These are phyloP conservation scores for Populus euphratica DNA, from an alignment of 345 rosid genomes.

Conservation along the genomic window DNA sequence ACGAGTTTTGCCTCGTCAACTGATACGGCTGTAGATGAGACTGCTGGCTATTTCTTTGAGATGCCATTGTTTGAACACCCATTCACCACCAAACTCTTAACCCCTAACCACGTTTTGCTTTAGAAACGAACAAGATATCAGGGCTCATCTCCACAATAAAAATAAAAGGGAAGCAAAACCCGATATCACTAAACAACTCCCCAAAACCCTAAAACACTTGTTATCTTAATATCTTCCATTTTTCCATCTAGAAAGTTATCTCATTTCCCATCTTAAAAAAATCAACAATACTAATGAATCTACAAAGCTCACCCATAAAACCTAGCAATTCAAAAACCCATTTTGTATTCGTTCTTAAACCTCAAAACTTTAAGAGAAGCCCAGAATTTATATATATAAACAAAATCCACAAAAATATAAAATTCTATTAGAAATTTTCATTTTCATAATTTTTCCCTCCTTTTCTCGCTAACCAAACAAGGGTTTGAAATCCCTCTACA, in stretches of 20 bases:
- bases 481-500: not conserved
- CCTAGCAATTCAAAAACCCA: not conserved
- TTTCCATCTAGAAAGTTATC: not conserved
- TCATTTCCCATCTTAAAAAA: not conserved
- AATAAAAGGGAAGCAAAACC: not conserved
- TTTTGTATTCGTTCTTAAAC: not conserved
- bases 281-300: not conserved
- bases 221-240: not conserved
- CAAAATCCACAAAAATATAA: not conserved
- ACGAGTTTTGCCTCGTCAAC: conserved; percentile 40
- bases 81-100: conserved; percentile 25
- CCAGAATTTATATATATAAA: not conserved
- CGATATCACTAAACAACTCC: not conserved
- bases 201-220: not conserved
- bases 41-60: conserved; percentile 45
- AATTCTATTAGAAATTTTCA: not conserved
- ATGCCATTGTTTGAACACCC: conserved; percentile 64
- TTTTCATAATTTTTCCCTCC: not conserved
- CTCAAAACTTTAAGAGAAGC: not conserved
- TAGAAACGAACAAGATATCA: no score
- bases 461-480: not conserved
- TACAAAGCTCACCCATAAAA: not conserved
- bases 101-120: not conserved
- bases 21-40: conserved; percentile 31
- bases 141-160: not conserved